phyloP scores from a whole-genome alignment of 495 filamentous ascomycete species.

The Talaromyces nanjingensis region DNA sequence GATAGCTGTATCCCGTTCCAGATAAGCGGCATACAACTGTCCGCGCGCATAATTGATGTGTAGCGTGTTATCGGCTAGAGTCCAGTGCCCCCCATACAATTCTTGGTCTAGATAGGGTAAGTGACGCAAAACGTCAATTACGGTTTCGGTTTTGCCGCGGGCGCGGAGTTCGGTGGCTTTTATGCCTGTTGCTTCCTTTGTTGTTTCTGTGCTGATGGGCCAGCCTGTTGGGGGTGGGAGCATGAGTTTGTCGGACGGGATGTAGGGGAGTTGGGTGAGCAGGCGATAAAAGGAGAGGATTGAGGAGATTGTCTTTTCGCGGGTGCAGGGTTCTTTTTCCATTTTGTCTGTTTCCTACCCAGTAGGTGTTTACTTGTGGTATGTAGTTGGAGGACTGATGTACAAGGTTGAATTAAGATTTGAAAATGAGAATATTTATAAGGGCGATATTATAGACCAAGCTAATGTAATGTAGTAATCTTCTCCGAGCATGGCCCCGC shows the following conservation, averaged over 20 bases:
- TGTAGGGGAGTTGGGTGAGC: constrained; percentile 4
- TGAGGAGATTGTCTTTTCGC: neutral
- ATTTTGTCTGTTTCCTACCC: neutral
- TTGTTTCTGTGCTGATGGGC: neutral
- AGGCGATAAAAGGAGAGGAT: constrained; percentile 3
- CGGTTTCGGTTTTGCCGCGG: constrained; percentile 2
- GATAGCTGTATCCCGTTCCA: neutral
- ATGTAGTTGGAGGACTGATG: neutral
- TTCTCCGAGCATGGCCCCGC: neutral
- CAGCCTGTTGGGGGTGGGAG: constrained; percentile 2
- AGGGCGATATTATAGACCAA: neutral
- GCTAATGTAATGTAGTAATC: neutral
- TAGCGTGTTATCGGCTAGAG: constrained; percentile 4
- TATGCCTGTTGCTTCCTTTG: neutral
- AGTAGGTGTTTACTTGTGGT: neutral
- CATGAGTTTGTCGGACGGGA: constrained; percentile 4
- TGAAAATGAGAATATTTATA: neutral
- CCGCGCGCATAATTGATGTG: constrained; percentile 7
- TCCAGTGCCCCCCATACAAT: neutral
- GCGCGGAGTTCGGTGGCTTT: neutral
- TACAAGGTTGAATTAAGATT: neutral
- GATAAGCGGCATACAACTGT: neutral
- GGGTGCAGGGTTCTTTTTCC: constrained; percentile 1
- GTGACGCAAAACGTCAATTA: neutral
- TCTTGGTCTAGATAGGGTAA: constrained; percentile 4